phyloP scores from a whole-genome alignment of 495 filamentous ascomycete genomes.

The Daldinia childiae region DNA sequence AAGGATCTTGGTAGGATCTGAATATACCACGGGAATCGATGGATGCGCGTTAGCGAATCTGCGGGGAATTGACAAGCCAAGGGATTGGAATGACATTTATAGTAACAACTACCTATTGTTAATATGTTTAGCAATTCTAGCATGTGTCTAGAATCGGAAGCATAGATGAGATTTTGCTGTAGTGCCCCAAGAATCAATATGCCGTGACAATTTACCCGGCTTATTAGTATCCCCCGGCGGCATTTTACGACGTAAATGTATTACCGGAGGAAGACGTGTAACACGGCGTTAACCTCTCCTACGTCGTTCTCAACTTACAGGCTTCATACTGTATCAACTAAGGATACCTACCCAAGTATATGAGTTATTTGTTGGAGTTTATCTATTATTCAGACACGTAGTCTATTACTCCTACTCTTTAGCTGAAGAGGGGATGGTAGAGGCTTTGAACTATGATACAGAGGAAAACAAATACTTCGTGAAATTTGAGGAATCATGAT shows the following conservation, averaged over 20 bases:
- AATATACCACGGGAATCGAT: conserved; percentile 25
- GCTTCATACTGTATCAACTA: background rate
- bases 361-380: background rate
- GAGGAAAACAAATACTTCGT: conserved; percentile 18
- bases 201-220: conserved; percentile 19
- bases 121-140: background rate
- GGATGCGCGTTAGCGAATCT: background rate
- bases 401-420: conserved; percentile 11
- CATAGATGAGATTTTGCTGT: background rate
- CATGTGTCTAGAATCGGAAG: background rate
- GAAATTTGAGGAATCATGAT: conserved; percentile 38
- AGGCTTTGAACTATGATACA: conserved; percentile 29
- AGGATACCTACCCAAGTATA: background rate
- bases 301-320: background rate
- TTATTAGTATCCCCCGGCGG: background rate
- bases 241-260: background rate
- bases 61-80: conserved; percentile 17
- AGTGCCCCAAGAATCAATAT: background rate
- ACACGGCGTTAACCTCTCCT: background rate
- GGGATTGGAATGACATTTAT: background rate
- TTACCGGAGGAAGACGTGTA: background rate
- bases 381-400: background rate
- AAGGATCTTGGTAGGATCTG: conserved; percentile 23
- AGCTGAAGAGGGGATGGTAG: conserved; percentile 31
- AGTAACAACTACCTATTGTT: background rate